Evolutionary conservation across 2,329 filamentous ascomycete genomes (phyloP), one percentile per base, ranked within the genome.

Genomic region (Trichoderma aggressivum): DNA sequence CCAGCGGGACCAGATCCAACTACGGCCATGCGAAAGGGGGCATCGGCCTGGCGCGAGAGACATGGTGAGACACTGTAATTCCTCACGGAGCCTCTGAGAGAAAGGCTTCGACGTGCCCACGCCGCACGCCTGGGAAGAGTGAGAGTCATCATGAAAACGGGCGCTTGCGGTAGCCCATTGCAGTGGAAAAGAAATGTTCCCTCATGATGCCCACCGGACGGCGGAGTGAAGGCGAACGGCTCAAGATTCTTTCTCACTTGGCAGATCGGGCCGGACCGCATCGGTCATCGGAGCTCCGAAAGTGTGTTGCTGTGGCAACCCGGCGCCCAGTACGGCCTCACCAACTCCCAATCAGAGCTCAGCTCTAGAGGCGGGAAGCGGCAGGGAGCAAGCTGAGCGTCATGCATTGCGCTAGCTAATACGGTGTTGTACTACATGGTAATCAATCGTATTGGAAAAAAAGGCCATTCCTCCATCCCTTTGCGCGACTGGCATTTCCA

Each of bases 1-100:
- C 96, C 96, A 14, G 96, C 96, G 1, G 96, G 96, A 1, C 96
- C 96, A 32, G 96, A 98, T 65, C 95, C 96, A 75, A 98, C 89
- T 73, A 98, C 88, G 72, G 95, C 96, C 80, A 98, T 86, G 62
- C 93, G 92, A 76, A 95, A 89, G 3, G 89, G 88, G 61, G 85
- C 82, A 71, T 83, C 81, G 30, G 60, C 36, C 26, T 61, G 71
- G 24, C 64, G 64, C 2, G 59, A 21, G 39, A 61, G 56, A 56
- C 36, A 58, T 36, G 18, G 50, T 30, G 62, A 62, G 34, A 34
- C 34, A 10, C 63, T 64, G 34, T 50, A 68, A 39, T 50, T 36
- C 8, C 70, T 62, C 6, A 53, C 24, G 11, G n/a, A 36, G 21
- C 36, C 28, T 50, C 60, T 24, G 8, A 18, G 16, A 66, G 32